Base-by-base conservation (phyloP, 495 filamentous ascomycete genomes). In the Margaritispora aquatica region DNA sequence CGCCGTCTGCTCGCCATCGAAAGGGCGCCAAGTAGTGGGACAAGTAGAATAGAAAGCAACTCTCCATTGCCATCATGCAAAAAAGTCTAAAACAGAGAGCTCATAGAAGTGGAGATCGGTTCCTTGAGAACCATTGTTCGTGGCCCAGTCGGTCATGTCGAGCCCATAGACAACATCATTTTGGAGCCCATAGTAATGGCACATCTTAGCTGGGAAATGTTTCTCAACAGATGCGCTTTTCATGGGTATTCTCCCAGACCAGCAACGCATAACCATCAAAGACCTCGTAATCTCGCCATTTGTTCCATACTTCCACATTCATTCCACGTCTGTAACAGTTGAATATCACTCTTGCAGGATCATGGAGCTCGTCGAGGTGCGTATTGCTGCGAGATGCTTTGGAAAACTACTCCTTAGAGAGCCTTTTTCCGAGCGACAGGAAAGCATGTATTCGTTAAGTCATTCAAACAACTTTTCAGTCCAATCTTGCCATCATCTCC, bases 401-500 rank as follows among this genome's bases (percentile, higher is more conserved):
- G 56, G 49, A 57, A 63, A 48, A 23, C 19, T 52, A 48, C 62
- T 55, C 58, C 49, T 59, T 48, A 26, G 26, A 62, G 59, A 58
- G 54, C 34, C 56, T 13, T 55, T 29, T 50, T 15, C 49, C 53
- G 56, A 68, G 63, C 63, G 49, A 64, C 58, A 66, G 58, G 55
- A 66, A 68, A 68, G 60, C 60, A 68, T 65, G 61, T 63, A 57
- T 60, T 63, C 63, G 29, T 68, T 48, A 62, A 59, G 38, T 66
- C 61, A 58, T 66, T 29, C 55, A 53, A 26, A 53, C 49, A 24
- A 17, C 17, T 31, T 47, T 67, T 95, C 90, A 98, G 75, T 98
- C 94, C 74, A 98, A 80, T 71, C 91, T 90, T 46, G 94, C 94
- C 82, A 96, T 88, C 94, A 98, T 98, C 68, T 97, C 90, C 59